A percentile compares a stretch with the other conserved stretches of the same genome.
Evolutionary conservation across 225 moss, liverwort and hornwort species (phyloP).

Genomic region (Pseudoscleropodium purum): DNA sequence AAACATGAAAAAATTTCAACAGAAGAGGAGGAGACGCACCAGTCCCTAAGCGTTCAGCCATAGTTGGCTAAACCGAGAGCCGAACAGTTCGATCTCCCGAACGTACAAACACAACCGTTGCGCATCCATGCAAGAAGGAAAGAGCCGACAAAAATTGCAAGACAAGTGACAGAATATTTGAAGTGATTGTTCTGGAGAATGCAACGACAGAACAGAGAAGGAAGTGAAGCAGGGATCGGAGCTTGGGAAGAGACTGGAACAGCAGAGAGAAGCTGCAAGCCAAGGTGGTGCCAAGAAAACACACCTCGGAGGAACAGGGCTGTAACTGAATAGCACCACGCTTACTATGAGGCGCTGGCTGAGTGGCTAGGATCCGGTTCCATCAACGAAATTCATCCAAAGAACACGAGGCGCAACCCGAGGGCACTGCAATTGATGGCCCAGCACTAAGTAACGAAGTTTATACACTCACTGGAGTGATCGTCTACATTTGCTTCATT

Average conservation of each 20-base stretch:
- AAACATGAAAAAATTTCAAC: not conserved
- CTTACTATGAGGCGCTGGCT: not conserved
- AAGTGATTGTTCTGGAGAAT: not conserved
- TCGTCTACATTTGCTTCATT: not conserved
- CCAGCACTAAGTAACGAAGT: not conserved
- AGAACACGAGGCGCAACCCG: not conserved
- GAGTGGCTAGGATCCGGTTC: too few species aligned
- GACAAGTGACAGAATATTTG: not conserved
- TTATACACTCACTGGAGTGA: too few species aligned
- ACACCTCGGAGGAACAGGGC: not conserved
- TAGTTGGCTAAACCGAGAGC: not conserved
- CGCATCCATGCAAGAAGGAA: not conserved
- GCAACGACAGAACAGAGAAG: not conserved
- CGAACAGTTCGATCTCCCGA: not conserved
- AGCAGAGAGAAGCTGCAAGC: not conserved
- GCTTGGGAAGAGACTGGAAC: not conserved
- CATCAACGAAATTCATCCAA: not conserved
- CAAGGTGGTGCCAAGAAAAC: slow-evolving; percentile 10
- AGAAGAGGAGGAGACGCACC: not conserved
- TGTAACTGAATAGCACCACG: not conserved
- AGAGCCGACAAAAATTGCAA: not conserved
- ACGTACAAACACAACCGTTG: not conserved
- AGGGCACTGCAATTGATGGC: not conserved
- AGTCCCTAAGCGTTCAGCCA: not conserved
- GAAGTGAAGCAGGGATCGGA: not conserved